Evolutionary conservation across 2,329 filamentous ascomycete species (phyloP).

Genomic region (Trichocomaceae sp.): DNA sequence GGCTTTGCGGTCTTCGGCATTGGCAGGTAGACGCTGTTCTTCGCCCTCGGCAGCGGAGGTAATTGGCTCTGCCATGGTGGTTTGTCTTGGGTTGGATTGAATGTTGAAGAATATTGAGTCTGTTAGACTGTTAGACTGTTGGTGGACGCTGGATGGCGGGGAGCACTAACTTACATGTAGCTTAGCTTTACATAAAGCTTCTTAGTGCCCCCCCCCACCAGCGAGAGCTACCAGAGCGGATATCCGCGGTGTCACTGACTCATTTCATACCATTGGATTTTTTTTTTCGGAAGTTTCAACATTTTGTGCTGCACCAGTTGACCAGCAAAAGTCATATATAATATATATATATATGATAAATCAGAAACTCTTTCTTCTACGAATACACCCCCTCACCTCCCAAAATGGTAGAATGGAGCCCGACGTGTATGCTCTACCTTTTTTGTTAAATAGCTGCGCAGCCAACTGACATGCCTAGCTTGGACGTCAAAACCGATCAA

Average conservation of each 20-base stretch:
- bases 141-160: background rate
- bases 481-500: constrained; percentile 42
- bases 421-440: constrained; percentile 19
- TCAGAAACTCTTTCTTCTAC: background rate
- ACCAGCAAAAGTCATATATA: background rate
- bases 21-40: constrained; percentile 31
- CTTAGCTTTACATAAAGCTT: too few species aligned
- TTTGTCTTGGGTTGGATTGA: background rate
- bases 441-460: background rate
- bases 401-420: constrained; percentile 26
- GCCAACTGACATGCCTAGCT: constrained; percentile 19
- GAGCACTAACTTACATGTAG: background rate
- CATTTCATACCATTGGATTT: background rate
- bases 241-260: background rate
- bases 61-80: constrained; percentile 39
- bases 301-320: background rate
- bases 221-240: background rate
- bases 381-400: background rate
- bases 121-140: background rate
- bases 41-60: constrained; percentile 34
- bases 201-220: background rate
- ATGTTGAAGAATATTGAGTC: background rate
- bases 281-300: too few species aligned
- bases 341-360: background rate
- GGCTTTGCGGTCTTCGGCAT: constrained; percentile 46